Conservation (phyloP, 1,284 basidiomycete genomes). For the Porogramme epimiltina region DNA sequence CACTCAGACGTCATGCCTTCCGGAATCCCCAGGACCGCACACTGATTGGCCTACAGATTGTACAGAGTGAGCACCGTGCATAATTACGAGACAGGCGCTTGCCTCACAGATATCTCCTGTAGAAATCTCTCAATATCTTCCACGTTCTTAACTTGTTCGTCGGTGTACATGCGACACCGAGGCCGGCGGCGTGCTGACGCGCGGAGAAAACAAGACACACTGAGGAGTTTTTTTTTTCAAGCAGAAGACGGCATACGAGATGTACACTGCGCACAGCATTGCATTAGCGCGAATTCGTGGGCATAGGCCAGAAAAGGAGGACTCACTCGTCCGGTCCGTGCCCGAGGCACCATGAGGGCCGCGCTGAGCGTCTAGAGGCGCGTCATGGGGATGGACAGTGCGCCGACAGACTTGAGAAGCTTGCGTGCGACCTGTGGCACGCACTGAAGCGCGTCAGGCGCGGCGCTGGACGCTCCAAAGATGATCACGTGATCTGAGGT, state of each 20-base stretch:
- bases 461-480: conserved; percentile 81
- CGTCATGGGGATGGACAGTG: conserved; percentile 94
- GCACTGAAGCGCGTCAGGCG: conserved; percentile 84
- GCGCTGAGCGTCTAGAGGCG: conserved; percentile 92
- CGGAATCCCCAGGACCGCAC: too few species aligned
- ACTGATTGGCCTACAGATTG: too few species aligned
- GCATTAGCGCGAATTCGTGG: background rate
- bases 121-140: too few species aligned
- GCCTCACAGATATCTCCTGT: too few species aligned
- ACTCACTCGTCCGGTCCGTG: conserved; percentile 85
- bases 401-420: conserved; percentile 85
- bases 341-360: conserved; percentile 83
- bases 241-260: conserved; percentile 85
- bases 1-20: too few species aligned
- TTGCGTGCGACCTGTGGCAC: conserved; percentile 87
- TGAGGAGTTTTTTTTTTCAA: conserved; percentile 84
- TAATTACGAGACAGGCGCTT: too few species aligned
- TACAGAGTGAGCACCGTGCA: too few species aligned
- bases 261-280: conserved; percentile 58
- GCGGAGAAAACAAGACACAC: conserved; percentile 84
- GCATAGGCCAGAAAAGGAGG: background rate
- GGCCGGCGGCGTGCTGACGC: conserved; percentile 73
- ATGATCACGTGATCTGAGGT: conserved; percentile 71
- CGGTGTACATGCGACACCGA: too few species aligned
- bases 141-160: too few species aligned